Percentiles rank a stretch among this genome's conserved stretches.
phyloP scores from a whole-genome alignment of 352 stramenopile genomes.

The Phytophthora constricta region DNA sequence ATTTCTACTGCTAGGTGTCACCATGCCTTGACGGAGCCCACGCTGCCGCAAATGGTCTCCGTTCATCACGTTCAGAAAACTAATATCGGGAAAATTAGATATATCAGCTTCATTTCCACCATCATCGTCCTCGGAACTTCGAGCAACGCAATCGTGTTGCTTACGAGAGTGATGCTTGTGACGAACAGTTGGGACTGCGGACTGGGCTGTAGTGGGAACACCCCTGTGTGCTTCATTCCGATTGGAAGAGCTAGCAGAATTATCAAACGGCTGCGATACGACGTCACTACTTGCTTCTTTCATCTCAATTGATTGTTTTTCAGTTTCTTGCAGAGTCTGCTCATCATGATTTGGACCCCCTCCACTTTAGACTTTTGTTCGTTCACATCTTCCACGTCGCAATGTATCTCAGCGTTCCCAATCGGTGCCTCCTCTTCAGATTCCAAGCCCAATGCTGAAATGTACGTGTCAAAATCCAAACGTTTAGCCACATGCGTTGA shows the following conservation, averaged over 20 bases:
- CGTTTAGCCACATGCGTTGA: background rate
- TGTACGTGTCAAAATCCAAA: slow-evolving; percentile 16
- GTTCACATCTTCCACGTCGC: too few species aligned
- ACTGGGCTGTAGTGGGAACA: too few species aligned
- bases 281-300: too few species aligned
- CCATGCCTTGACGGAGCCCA: background rate
- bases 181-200: too few species aligned
- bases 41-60: background rate
- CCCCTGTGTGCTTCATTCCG: too few species aligned
- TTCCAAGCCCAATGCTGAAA: background rate
- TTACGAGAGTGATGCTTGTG: background rate
- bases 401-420: background rate
- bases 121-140: background rate
- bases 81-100: background rate
- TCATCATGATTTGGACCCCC: background rate
- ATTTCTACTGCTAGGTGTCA: background rate
- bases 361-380: background rate
- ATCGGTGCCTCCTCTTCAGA: background rate
- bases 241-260: too few species aligned
- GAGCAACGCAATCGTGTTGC: background rate
- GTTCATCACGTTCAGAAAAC: background rate
- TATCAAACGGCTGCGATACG: too few species aligned
- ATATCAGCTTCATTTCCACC: background rate
- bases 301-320: too few species aligned
- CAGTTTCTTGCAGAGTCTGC: too few species aligned